These are phyloP conservation scores for Ocimum tenuiflorum DNA, from an alignment of 257 asterid species.

Conservation along the genomic window DNA sequence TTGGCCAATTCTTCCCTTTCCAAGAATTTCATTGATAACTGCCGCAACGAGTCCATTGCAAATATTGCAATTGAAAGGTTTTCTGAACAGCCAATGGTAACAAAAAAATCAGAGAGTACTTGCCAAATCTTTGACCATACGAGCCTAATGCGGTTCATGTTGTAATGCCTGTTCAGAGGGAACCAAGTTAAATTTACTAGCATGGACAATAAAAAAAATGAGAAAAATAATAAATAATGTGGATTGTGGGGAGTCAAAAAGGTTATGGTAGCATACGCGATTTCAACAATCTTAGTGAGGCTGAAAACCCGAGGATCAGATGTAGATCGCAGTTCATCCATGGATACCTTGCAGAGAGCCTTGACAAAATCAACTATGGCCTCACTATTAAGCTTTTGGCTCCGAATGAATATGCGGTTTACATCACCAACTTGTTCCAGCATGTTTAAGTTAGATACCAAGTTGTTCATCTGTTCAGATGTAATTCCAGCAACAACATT, in stretches of 20 bases:
- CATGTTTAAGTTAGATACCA: constrained; percentile 87
- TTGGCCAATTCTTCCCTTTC: constrained; percentile 98
- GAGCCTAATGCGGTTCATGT: constrained; percentile 96
- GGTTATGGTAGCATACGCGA: constrained; percentile 57
- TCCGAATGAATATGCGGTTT: constrained; percentile 73
- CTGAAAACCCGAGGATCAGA: constrained; percentile 97
- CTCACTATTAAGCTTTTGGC: constrained; percentile 95
- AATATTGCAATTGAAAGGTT: constrained; percentile 97
- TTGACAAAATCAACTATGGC: constrained; percentile 98
- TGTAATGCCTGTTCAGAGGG: constrained; percentile 73
- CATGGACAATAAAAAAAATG: constrained; percentile 6
- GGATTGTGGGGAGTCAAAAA: constrained; percentile 7
- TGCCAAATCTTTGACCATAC: constrained; percentile 98
- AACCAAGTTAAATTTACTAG: constrained; percentile 9
- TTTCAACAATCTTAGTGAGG: constrained; percentile 97
- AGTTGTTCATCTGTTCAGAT: constrained; percentile 84
- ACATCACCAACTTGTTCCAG: constrained; percentile 98
- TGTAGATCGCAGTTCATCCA: constrained; percentile 90
- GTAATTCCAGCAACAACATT: constrained; percentile 76
- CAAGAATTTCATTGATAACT: constrained; percentile 92
- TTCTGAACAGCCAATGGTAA: constrained; percentile 90
- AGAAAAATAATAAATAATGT: constrained; percentile 5
- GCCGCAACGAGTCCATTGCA: constrained; percentile 97
- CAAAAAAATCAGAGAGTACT: constrained; percentile 88
- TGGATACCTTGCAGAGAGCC: constrained; percentile 98